phyloP scores from a whole-genome alignment of 108 stramenopile species.

The Bacterosira constricta region DNA sequence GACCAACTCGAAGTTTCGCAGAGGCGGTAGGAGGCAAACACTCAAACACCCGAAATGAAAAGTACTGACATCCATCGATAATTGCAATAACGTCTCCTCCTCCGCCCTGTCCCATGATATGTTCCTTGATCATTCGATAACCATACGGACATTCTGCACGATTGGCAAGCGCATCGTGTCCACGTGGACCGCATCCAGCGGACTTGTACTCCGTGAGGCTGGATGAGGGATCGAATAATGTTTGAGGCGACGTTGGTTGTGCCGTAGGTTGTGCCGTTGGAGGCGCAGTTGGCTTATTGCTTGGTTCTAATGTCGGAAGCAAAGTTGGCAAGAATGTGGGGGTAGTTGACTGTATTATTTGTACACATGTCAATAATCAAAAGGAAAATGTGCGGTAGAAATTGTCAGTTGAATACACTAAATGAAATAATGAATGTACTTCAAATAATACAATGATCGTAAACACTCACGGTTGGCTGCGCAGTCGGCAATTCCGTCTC shows the following conservation, averaged over 20 bases:
- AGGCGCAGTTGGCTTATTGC: neutral
- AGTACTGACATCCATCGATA: conserved; percentile 1
- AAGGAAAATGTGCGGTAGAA: too few relatives aligned
- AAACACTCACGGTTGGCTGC: too few relatives aligned
- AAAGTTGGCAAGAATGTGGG: neutral
- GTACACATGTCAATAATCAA: too few relatives aligned
- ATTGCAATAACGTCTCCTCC: neutral
- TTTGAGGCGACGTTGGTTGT: neutral
- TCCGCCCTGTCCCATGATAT: too few relatives aligned
- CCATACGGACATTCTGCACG: neutral
- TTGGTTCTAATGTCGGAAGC: neutral
- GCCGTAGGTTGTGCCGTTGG: neutral
- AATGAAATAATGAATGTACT: too few relatives aligned
- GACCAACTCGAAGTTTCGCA: neutral
- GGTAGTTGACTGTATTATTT: too few relatives aligned
- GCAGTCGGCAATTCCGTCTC: too few relatives aligned
- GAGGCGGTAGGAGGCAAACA: neutral
- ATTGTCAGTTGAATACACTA: too few relatives aligned
- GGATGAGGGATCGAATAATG: neutral
- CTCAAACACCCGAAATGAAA: neutral
- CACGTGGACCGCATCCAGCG: conserved; percentile 2
- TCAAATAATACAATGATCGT: too few relatives aligned
- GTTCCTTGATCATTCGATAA: too few relatives aligned
- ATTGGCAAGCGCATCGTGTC: neutral
- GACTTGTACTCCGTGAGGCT: neutral